A percentile compares a stretch with the other conserved stretches of the same genome.
These are phyloP conservation scores for Cystobasidiopsis lactophilus DNA, from an alignment of 768 basidiomycete genomes.

Conservation along the genomic window DNA sequence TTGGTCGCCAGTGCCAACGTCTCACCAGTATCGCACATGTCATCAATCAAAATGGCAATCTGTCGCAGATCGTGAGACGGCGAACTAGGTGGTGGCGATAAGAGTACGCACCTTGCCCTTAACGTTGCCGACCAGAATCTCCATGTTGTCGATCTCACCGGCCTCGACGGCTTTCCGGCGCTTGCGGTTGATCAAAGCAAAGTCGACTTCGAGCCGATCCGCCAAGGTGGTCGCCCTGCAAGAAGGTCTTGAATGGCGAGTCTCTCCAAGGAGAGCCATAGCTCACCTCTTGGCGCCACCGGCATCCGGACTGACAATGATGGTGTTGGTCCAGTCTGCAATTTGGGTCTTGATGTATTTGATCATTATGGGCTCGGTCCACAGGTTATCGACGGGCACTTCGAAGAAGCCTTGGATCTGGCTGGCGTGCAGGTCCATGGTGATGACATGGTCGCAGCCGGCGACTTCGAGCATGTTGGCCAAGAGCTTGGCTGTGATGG, in stretches of 20 bases:
- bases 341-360: conserved; percentile 75
- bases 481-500: conserved; percentile 93
- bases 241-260: neutral
- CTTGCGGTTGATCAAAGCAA: conserved; percentile 84
- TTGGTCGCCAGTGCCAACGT: conserved; percentile 68
- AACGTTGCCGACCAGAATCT: conserved; percentile 85
- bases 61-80: conserved; percentile 19
- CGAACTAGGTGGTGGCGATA: neutral
- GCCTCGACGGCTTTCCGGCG: conserved; percentile 34
- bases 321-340: conserved; percentile 59
- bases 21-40: conserved; percentile 90
- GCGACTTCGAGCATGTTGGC: conserved; percentile 95
- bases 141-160: conserved; percentile 33
- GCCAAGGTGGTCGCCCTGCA: conserved; percentile 75
- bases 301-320: conserved; percentile 91
- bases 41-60: conserved; percentile 88
- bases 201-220: conserved; percentile 83
- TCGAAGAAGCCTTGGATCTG: conserved; percentile 99
- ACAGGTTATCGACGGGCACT: conserved; percentile 92
- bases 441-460: conserved; percentile 95
- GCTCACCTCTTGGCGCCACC: conserved; percentile 91
- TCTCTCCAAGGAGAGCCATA: conserved; percentile 6
- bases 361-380: conserved; percentile 86
- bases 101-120: conserved; percentile 44
- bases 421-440: conserved; percentile 94